A percentile compares a stretch with the other conserved stretches of the same genome.
Conservation (phyloP, 768 basidiomycete species). For the Trametes gibbosa region DNA sequence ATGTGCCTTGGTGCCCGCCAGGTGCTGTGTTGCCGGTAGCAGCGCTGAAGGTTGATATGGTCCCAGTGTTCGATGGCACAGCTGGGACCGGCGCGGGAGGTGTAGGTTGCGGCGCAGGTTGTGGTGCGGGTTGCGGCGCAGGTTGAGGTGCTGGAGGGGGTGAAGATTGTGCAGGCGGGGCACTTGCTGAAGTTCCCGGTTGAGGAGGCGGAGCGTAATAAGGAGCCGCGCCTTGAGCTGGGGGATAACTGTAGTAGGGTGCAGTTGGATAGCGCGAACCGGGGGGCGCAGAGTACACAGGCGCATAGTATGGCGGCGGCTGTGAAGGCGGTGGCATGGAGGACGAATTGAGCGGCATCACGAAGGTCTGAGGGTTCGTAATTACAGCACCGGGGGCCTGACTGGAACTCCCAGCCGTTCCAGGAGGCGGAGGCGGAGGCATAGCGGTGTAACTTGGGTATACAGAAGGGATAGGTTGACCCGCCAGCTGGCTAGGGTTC, state of each 20-base stretch:
- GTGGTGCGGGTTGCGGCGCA: constrained; percentile 22
- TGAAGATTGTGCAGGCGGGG: constrained; percentile 27
- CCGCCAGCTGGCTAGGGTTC: constrained; percentile 68
- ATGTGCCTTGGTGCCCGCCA: constrained; percentile 62
- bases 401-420: constrained; percentile 28
- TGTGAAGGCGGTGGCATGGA: constrained; percentile 45
- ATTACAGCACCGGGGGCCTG: constrained; percentile 49
- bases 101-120: neutral
- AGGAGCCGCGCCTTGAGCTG: constrained; percentile 27
- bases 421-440: constrained; percentile 29
- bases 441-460: constrained; percentile 31
- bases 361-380: constrained; percentile 70
- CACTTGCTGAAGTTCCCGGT: neutral
- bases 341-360: constrained; percentile 55
- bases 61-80: constrained; percentile 17
- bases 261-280: constrained; percentile 53
- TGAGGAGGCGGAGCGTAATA: constrained; percentile 24
- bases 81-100: constrained; percentile 11
- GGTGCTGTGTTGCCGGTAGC: constrained; percentile 26
- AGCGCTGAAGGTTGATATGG: constrained; percentile 27
- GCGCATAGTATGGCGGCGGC: constrained; percentile 32
- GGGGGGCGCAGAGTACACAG: constrained; percentile 35
- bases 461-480: constrained; percentile 47
- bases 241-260: constrained; percentile 57
- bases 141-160: constrained; percentile 23